These are phyloP conservation scores for Mycena galopus DNA, from an alignment of 768 basidiomycete genomes.

Conservation along the genomic window DNA sequence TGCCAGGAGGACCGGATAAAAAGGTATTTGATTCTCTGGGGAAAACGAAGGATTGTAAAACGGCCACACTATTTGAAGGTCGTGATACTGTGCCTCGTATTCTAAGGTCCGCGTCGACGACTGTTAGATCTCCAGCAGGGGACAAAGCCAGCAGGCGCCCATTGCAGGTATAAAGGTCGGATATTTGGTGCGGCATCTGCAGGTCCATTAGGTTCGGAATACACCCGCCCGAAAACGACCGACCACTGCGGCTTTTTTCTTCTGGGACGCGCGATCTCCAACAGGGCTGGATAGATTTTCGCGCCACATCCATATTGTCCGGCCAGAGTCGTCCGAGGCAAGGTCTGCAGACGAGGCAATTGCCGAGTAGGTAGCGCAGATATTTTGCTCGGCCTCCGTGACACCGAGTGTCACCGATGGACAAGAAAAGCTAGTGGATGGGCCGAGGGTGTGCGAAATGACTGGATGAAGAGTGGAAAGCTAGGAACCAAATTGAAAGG, in stretches of 20 bases:
- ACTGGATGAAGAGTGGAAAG: conserved; percentile 74
- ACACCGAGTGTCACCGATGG: conserved; percentile 63
- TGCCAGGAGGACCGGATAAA: conserved; percentile 37
- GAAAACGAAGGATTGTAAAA: conserved; percentile 47
- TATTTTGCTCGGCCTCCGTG: conserved; percentile 47
- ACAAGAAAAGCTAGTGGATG: conserved; percentile 72
- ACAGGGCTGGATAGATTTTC: conserved; percentile 59
- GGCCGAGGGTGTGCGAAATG: conserved; percentile 77
- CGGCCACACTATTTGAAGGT: conserved; percentile 12
- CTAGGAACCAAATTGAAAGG: conserved; percentile 49
- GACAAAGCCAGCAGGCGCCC: conserved; percentile 48
- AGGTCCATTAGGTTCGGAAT: conserved; percentile 25
- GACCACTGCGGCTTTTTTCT: conserved; percentile 60
- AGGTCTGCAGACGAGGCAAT: conserved; percentile 64
- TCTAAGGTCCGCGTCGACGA: conserved; percentile 46
- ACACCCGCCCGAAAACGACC: conserved; percentile 41
- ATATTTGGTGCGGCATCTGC: conserved; percentile 60
- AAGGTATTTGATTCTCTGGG: conserved; percentile 47
- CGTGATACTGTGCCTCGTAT: conserved; percentile 39
- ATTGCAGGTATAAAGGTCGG: conserved; percentile 42
- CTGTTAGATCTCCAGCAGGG: conserved; percentile 46
- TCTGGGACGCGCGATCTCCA: conserved; percentile 50
- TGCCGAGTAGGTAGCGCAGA: conserved; percentile 69
- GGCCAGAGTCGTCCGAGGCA: conserved; percentile 53
- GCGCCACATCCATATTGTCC: conserved; percentile 74